Base-by-base conservation (phyloP, 805 yeast species). In the Wickerhamiella kurtzmanii region DNA sequence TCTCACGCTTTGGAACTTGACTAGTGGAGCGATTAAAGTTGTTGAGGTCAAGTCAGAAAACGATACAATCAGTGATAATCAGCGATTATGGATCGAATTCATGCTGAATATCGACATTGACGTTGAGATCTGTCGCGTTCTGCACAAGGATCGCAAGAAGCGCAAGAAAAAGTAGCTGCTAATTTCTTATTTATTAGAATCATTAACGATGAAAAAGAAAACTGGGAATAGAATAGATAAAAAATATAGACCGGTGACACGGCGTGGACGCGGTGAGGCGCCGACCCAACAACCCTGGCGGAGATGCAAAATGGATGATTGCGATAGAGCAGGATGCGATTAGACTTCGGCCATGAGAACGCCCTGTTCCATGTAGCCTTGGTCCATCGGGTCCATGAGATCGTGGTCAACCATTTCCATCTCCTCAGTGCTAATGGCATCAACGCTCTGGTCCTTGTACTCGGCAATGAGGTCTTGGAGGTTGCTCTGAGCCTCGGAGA, bases 381-480 rank as follows among this genome's bases (percentile, higher is more conserved):
- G n/a, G n/a, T n/a, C n/a, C n/a, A n/a, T n/a, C n/a, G n/a, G n/a
- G n/a, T n/a, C n/a, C 32, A 25, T 25, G 9, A 11, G 9, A 6
- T 25, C 32, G 32, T 6, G 32, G 32, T 25, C 32, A 25, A 25
- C 32, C 32, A 25, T 11, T 25, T 6, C 32, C 6, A 11, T 25
- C 32, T 25, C 32, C 32, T n/a, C n/a, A n/a, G n/a, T n/a, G n/a
- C 20, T 9, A 37, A 17, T 73, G 48, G 80, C 77, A 43, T 85
- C 87, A 54, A 84, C 89, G 72, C 87, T 95, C 71, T 88, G 86
- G 70, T 87, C 96, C 71, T 86, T 94, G 65, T 87, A 80, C 68
- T 87, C 96, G 60, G 80, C 78, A 46, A 87, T 89, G 60, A 87
- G 74, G 67, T 88, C 96, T 57, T 79, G 77, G 86, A 87, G 80